These are phyloP conservation scores for Saccharata proteae DNA, from an alignment of 2,329 filamentous ascomycete genomes.

Conservation along the genomic window DNA sequence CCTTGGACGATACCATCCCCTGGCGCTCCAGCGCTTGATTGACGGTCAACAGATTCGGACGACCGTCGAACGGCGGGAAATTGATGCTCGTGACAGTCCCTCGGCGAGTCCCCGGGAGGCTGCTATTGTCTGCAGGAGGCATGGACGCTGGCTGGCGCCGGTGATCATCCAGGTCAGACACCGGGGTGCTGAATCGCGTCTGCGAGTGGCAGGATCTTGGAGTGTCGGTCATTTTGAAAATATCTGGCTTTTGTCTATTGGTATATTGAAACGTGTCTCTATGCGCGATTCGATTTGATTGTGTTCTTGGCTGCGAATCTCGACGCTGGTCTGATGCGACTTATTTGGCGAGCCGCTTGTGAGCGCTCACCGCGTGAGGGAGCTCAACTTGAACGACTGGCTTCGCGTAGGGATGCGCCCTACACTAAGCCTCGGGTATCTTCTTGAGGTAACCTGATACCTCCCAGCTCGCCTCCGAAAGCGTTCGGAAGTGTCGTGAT, in stretches of 20 bases:
- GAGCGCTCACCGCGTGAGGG: conserved; percentile 40
- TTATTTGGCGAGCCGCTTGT: conserved; percentile 36
- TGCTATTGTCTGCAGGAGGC: conserved; percentile 38
- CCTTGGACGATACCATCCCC: no score
- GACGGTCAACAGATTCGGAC: conserved; percentile 13
- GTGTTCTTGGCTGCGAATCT: conserved; percentile 1
- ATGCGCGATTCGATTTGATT: not conserved
- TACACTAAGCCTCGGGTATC: conserved; percentile 29
- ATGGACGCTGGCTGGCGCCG: conserved; percentile 53
- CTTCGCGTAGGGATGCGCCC: conserved; percentile 34
- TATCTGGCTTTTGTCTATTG: not conserved
- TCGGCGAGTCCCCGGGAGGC: conserved; percentile 39
- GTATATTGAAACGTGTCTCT: not conserved
- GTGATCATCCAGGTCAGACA: conserved; percentile 80
- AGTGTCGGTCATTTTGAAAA: conserved; percentile 38
- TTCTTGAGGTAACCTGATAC: conserved; percentile 6
- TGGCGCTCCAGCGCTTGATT: conserved; percentile 32
- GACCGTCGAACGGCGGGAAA: conserved; percentile 1
- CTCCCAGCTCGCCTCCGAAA: conserved; percentile 8
- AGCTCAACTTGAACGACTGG: conserved; percentile 38
- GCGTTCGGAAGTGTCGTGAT: conserved; percentile 3
- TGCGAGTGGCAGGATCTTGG: conserved; percentile 55
- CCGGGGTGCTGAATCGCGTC: conserved; percentile 58
- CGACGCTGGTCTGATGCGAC: not conserved
- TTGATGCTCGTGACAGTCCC: conserved; percentile 62